Evolutionary conservation across 2,329 filamentous ascomycete genomes (phyloP).

Genomic region (Trichoderma semiorbis): DNA sequence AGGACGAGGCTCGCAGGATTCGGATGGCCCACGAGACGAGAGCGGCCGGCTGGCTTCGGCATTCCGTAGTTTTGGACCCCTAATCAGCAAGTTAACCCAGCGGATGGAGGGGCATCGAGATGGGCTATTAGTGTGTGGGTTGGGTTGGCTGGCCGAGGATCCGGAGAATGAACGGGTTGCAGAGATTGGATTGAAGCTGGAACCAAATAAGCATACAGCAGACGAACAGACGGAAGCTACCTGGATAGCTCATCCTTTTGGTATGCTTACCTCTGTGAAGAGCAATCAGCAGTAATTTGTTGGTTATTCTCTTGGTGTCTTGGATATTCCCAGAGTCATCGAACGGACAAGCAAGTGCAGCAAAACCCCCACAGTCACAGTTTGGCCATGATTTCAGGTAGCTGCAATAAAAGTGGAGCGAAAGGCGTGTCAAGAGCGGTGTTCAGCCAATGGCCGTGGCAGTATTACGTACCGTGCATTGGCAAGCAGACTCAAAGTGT

Average conservation of each 20-base stretch:
- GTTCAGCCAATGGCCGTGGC: not conserved
- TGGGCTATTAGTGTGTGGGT: not conserved
- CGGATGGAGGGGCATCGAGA: not conserved
- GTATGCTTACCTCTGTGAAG: not conserved
- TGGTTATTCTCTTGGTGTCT: not conserved
- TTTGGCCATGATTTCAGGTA: not conserved
- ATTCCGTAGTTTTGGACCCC: constrained; percentile 3
- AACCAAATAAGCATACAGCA: not conserved
- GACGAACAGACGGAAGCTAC: not conserved
- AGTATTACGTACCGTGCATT: constrained; percentile 15
- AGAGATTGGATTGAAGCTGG: not conserved
- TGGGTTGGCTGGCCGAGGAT: not conserved
- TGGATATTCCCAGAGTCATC: not conserved
- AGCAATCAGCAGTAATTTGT: not conserved
- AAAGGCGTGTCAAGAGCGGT: not conserved
- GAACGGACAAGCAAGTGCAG: not conserved
- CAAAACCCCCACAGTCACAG: not conserved
- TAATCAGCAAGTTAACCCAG: not conserved
- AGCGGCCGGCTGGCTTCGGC: constrained; percentile 19
- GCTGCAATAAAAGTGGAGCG: not conserved
- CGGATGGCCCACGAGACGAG: constrained; percentile 1
- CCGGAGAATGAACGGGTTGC: not conserved
- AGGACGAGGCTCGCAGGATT: not conserved
- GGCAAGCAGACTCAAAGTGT: not conserved
- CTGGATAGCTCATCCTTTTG: not conserved